Conservation (phyloP, 441 rosid species). For the Viola pubescens region DNA sequence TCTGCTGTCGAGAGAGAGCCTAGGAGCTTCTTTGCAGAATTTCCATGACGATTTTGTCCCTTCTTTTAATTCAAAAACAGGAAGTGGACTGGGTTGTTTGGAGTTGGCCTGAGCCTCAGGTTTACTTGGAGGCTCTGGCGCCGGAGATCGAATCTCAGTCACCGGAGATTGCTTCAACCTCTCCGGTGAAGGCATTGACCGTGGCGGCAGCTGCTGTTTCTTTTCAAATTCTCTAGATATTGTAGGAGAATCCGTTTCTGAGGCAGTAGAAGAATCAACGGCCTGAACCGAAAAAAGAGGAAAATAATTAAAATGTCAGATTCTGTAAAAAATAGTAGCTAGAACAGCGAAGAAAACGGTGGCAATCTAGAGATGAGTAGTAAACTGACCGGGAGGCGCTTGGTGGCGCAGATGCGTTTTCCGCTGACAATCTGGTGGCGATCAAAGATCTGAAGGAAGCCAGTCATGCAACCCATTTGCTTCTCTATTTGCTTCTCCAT, state of each 20-base stretch:
- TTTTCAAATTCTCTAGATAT: constrained; percentile 31
- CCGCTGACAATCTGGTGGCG: constrained; percentile 60
- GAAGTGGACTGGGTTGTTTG: constrained; percentile 42
- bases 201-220: constrained; percentile 20
- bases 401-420: constrained; percentile 48
- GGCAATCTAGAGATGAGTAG: no score
- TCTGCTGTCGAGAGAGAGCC: constrained; percentile 90
- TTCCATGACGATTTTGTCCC: constrained; percentile 64
- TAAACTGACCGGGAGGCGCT: constrained; percentile 48
- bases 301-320: neutral
- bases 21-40: constrained; percentile 79
- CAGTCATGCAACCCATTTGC: constrained; percentile 94
- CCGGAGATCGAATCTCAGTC: constrained; percentile 33
- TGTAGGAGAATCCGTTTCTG: constrained; percentile 32
- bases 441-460: constrained; percentile 90
- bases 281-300: constrained; percentile 22
- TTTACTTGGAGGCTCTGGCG: constrained; percentile 20
- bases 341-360: neutral
- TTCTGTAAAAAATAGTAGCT: neutral
- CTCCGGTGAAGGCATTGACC: constrained; percentile 42
- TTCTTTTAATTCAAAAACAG: constrained; percentile 44
- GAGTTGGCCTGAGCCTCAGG: constrained; percentile 13
- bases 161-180: constrained; percentile 30
- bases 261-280: constrained; percentile 30
- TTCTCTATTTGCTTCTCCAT: constrained; percentile 64